Base-by-base conservation (phyloP, 148 eudicot species). In the Limonium bicolor region DNA sequence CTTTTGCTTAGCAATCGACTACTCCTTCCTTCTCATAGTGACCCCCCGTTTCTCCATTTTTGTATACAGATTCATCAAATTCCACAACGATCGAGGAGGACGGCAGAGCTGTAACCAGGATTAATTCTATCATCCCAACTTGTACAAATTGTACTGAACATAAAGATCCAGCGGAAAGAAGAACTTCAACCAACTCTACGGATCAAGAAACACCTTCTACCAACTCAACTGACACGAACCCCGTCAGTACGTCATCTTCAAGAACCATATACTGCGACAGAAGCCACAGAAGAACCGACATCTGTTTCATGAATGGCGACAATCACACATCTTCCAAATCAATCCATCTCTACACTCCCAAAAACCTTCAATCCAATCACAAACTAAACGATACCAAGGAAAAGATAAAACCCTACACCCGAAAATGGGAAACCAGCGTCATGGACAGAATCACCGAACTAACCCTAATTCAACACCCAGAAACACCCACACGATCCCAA, bases 251-350 rank as follows among this genome's bases (percentile, higher is more conserved):
- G 13, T 8, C 13, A 21, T 27, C 16, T 73, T 55, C 84, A 86
- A 94, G 88, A 52, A 82, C 82, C 7, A 68, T 86, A 19, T 86
- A 94, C 56, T 86, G 96, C 56, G 96, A 82, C 40, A 78, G 75
- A 40, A 73, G 79, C 58, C 50, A 58, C 18, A 63, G 94, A 16
- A 58, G 93, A 16, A 60, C 94, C 3, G 96, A 86, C 51, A 41
- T 76, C 6, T 86, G 96, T 63, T 51, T 65, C 38, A 75, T 86
- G 96, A 86, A 78, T 41, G 96, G 96, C n/a, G 94, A 86, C 53
- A 78, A 87, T 20, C 60, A 73, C 23, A 42, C 94, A 11, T 3
- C 54, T 20, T 70, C 92, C 31, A 77, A 83, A 29, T 77, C 92
- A 2, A 5, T 88, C 44, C 51, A 53, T 62, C 77, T 88, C 14